Conservation (phyloP, 164 flowering plant species). For the Piper betle region DNA sequence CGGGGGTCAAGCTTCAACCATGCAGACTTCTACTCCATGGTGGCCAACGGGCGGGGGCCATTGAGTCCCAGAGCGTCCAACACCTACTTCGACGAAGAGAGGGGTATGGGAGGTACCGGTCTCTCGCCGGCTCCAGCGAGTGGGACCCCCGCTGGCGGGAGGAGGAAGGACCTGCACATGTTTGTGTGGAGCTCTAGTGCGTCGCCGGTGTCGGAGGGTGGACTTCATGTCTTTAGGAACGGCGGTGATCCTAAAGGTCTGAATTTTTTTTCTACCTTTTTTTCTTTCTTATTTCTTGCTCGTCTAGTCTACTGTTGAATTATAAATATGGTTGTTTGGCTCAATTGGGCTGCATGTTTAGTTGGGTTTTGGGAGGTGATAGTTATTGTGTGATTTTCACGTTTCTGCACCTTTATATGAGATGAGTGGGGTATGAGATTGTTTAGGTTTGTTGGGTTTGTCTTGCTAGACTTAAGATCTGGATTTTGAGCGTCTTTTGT, state of each 20-base stretch:
- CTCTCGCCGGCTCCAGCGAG: constrained; percentile 49
- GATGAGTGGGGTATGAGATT: not conserved
- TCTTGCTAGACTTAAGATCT: not conserved
- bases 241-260: constrained; percentile 10
- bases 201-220: constrained; percentile 85
- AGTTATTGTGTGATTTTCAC: not conserved
- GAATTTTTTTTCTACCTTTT: too few relatives aligned
- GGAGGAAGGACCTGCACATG: constrained; percentile 84
- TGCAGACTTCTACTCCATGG: not conserved
- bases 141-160: constrained; percentile 18
- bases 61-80: constrained; percentile 65
- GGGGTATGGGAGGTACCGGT: constrained; percentile 8
- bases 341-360: not conserved
- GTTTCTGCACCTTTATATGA: too few relatives aligned
- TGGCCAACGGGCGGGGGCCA: not conserved
- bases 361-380: not conserved
- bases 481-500: not conserved
- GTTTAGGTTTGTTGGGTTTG: not conserved
- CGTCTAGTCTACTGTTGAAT: not conserved
- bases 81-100: constrained; percentile 43
- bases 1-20: too few relatives aligned
- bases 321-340: too few relatives aligned
- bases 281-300: not conserved
- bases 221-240: constrained; percentile 52
- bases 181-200: constrained; percentile 98